Conservation (phyloP, 2,329 filamentous ascomycete genomes). For the Erysiphe pulchra region DNA sequence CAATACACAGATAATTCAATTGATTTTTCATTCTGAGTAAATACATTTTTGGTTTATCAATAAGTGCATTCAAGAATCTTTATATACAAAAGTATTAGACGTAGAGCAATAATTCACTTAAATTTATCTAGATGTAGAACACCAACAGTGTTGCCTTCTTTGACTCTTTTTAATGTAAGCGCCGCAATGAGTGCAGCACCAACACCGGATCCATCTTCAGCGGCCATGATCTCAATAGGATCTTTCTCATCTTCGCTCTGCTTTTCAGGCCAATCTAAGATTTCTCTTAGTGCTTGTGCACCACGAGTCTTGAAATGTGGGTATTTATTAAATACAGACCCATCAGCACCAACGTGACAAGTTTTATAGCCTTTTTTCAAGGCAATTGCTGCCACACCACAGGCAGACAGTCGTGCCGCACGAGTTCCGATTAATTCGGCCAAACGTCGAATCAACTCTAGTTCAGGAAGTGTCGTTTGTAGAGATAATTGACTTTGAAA, state of each 20-base stretch:
- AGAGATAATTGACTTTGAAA: conserved; percentile 57
- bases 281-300: conserved; percentile 72
- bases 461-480: conserved; percentile 44
- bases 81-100: too few relatives aligned
- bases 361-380: conserved; percentile 78
- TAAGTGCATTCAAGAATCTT: too few relatives aligned
- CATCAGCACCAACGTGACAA: conserved; percentile 90
- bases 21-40: too few relatives aligned
- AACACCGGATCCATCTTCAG: conserved; percentile 93
- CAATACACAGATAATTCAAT: too few relatives aligned
- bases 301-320: conserved; percentile 91
- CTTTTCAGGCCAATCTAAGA: conserved; percentile 76
- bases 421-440: conserved; percentile 89
- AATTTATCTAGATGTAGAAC: conserved; percentile 41
- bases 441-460: conserved; percentile 69
- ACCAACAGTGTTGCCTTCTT: conserved; percentile 35
- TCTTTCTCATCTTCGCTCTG: conserved; percentile 47
- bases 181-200: conserved; percentile 82
- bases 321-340: conserved; percentile 97
- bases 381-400: conserved; percentile 86
- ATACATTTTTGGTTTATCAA: too few relatives aligned
- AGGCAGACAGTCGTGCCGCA: conserved; percentile 75
- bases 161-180: conserved; percentile 36
- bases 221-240: conserved; percentile 63
- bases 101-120: conserved; percentile 12